Percentiles rank a stretch among this genome's conserved stretches.
Evolutionary conservation across 1,139 yeast species (phyloP).

Genomic region (Debaryomycetaceae sp.): DNA sequence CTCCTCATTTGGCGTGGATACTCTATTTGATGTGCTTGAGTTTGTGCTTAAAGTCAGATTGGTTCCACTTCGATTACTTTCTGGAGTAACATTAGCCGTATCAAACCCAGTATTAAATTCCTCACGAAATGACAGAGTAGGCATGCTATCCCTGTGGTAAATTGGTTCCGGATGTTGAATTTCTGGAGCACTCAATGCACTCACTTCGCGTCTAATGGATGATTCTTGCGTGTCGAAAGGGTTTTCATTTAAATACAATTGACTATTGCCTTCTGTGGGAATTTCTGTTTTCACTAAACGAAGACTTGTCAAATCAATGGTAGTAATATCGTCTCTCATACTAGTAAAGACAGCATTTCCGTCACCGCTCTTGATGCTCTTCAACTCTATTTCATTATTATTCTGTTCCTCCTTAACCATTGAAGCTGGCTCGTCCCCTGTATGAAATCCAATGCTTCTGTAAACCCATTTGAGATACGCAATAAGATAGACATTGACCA

Average conservation of each 20-base stretch:
- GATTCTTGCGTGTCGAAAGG: conserved; percentile 13
- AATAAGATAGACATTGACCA: conserved; percentile 40
- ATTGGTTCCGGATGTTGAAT: conserved; percentile 18
- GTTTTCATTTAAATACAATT: conserved; percentile 12
- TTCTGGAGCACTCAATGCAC: conserved; percentile 5
- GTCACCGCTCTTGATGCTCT: background rate
- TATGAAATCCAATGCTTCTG: conserved; percentile 15
- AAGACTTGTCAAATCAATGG: conserved; percentile 26
- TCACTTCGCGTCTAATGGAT: background rate
- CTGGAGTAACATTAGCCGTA: background rate
- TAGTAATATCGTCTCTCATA: conserved; percentile 38
- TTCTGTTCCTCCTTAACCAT: conserved; percentile 8
- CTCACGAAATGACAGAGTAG: background rate
- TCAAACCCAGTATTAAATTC: background rate
- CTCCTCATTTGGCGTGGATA: background rate
- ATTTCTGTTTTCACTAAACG: conserved; percentile 11
- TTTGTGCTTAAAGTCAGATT: background rate
- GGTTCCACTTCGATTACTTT: background rate
- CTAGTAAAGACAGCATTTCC: conserved; percentile 17
- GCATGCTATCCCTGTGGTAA: conserved; percentile 12
- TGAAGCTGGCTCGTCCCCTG: conserved; percentile 8
- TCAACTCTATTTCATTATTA: conserved; percentile 17
- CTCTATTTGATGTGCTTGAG: background rate
- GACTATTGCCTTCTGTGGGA: conserved; percentile 8
- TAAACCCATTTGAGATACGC: conserved; percentile 25